Base-by-base conservation (phyloP, 345 rosid genomes). In the Geranium brycei region DNA sequence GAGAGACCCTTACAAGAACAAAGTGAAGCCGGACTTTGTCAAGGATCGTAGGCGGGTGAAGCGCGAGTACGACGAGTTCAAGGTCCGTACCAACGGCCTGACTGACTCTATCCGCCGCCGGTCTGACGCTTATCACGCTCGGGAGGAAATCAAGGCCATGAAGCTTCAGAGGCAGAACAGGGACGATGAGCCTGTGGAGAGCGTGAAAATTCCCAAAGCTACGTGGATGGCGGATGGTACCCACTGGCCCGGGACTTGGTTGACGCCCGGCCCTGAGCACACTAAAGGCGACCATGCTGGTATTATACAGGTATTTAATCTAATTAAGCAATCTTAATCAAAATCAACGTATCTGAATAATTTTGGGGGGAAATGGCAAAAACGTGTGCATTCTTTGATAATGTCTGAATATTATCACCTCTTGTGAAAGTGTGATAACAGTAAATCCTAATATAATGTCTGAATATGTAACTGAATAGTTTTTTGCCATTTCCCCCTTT, bases 201-300 rank as follows among this genome's bases (percentile, higher is more conserved):
- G 68, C 55, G 82, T 85, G 65, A 92, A 90, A 85, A 85, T 92
- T 66, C 88, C 88, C 1, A 92, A 90, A 77, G 98, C 97, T 11
- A 92, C 98, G 7, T 92, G 98, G 98, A 92, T 92, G 98, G 98
- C 98, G 64, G 98, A 92, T 81, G 91, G 96, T 57, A 90, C 98
- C 59, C 93, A 92, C 70, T 92, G 98, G 98, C 98, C 98, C 5
- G 98, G 98, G 51, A 87, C 93, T 78, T 92, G 97, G 98, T 67
- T 88, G 81, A 74, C 72, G 64, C 63, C 91, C 64, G 63, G 74
- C 15, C 63, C 85, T 60, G 97, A 92, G 79, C 97, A 92, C 71
- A 72, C 98, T 40, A 74, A 58, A 62, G 90, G 97, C 68, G 97
- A 92, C 76, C 98, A 92, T 60, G 95, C 96, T 62, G 97, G 97